phyloP scores from a whole-genome alignment of 768 basidiomycete species.

The Tricholoma matsutake region DNA sequence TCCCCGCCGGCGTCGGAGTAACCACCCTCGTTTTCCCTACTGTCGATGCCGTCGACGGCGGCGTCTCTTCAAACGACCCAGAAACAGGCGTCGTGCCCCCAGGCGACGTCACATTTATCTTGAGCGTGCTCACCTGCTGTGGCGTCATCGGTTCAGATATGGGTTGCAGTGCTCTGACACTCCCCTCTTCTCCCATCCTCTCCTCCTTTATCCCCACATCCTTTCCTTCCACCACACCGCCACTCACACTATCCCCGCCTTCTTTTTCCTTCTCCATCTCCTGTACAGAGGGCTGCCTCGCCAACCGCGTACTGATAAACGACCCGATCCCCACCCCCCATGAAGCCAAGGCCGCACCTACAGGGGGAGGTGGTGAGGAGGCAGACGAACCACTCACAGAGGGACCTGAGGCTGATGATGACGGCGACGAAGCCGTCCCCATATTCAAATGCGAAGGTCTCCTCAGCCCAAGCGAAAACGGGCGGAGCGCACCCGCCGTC shows the following conservation, averaged over 20 bases:
- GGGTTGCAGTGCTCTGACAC: not conserved
- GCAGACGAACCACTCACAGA: not conserved
- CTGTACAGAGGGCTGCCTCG: slow-evolving; percentile 8
- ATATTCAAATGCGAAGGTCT: slow-evolving; percentile 1
- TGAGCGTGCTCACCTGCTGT: slow-evolving; percentile 6
- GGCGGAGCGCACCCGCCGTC: slow-evolving; percentile 8
- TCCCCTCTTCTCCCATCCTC: slow-evolving; percentile 7
- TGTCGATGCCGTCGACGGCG: slow-evolving; percentile 8
- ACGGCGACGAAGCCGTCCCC: not conserved
- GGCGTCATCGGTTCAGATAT: slow-evolving; percentile 8
- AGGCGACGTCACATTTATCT: slow-evolving; percentile 10
- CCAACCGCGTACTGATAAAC: slow-evolving; percentile 17
- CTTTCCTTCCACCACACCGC: not conserved
- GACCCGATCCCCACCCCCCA: slow-evolving; percentile 21
- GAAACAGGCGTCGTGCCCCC: slow-evolving; percentile 4
- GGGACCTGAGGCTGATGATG: not conserved
- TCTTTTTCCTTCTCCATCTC: not conserved
- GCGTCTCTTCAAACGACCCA: slow-evolving; percentile 1
- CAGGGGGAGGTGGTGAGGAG: slow-evolving; percentile 8
- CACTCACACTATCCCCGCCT: not conserved
- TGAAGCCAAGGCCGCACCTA: slow-evolving; percentile 5
- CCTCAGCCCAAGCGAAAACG: slow-evolving; percentile 14
- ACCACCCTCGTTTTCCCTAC: slow-evolving; percentile 7
- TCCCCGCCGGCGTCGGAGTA: not conserved
- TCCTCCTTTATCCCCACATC: slow-evolving; percentile 4